phyloP scores from a whole-genome alignment of 805 yeast genomes.

The Pichia nakasei region DNA sequence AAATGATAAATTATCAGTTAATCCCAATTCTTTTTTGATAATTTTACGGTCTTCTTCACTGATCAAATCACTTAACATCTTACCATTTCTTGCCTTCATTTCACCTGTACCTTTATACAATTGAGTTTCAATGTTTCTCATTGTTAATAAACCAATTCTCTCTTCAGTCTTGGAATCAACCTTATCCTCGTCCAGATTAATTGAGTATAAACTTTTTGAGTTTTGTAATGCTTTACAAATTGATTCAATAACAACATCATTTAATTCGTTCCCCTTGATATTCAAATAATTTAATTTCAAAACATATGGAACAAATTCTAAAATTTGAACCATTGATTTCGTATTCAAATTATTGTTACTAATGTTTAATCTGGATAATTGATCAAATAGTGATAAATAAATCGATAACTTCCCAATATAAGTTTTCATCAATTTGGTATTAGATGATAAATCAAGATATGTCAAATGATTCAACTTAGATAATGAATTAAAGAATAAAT shows the following conservation, averaged over 20 bases:
- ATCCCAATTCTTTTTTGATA: constrained; percentile 6
- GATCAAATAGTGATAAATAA: constrained; percentile 59
- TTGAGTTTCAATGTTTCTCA: constrained; percentile 69
- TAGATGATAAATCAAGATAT: constrained; percentile 68
- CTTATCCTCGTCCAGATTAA: constrained; percentile 57
- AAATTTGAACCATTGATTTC: constrained; percentile 47
- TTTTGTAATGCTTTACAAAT: constrained; percentile 62
- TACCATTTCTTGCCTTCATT: constrained; percentile 2
- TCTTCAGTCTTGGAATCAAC: constrained; percentile 59
- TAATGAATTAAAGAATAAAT: constrained; percentile 39
- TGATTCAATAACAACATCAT: constrained; percentile 53
- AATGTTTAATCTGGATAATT: constrained; percentile 57
- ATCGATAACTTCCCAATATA: constrained; percentile 48
- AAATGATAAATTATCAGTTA: constrained; percentile 12
- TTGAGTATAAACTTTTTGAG: constrained; percentile 52
- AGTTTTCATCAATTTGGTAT: constrained; percentile 58
- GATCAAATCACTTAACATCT: constrained; percentile 6
- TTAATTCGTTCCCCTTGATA: constrained; percentile 53
- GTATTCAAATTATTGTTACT: constrained; percentile 57
- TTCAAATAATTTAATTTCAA: constrained; percentile 59
- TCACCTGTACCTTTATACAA: constrained; percentile 19
- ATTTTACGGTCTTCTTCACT: constrained; percentile 11
- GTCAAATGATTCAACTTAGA: constrained; percentile 50
- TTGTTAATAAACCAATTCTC: constrained; percentile 66
- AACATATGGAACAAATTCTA: constrained; percentile 65